Percentiles rank a stretch among this genome's conserved stretches.
Evolutionary conservation across 1,139 yeast genomes (phyloP).

Genomic region (Geotrichum australiense): DNA sequence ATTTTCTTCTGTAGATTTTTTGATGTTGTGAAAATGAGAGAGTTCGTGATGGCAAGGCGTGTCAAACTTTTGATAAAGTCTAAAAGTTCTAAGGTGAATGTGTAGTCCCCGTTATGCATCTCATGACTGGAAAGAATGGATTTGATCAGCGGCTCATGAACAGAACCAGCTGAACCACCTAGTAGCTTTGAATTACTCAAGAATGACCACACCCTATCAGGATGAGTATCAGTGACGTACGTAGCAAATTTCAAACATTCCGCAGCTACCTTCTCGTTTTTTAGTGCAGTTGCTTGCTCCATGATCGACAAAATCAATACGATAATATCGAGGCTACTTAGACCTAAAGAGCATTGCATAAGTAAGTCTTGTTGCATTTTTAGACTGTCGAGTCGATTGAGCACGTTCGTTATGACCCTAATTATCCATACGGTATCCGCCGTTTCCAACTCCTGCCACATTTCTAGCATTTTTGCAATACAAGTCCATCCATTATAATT

Average conservation of each 20-base stretch:
- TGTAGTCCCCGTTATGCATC: conserved; percentile 58
- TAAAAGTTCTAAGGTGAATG: conserved; percentile 54
- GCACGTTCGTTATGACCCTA: too few species aligned
- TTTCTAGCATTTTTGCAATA: conserved; percentile 1
- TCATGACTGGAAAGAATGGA: conserved; percentile 67
- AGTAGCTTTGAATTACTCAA: conserved; percentile 60
- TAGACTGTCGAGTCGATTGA: too few species aligned
- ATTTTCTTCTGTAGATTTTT: conserved; percentile 47
- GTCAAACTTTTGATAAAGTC: conserved; percentile 50
- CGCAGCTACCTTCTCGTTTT: conserved; percentile 44
- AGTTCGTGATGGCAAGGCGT: conserved; percentile 44
- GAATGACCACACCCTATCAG: conserved; percentile 75
- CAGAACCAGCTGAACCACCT: conserved; percentile 46
- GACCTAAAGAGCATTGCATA: conserved; percentile 49
- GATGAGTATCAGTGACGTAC: conserved; percentile 43
- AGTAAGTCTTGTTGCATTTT: too few species aligned
- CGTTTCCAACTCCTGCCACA: neutral
- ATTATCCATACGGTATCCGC: neutral
- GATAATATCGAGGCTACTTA: conserved; percentile 61
- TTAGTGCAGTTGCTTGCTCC: conserved; percentile 58
- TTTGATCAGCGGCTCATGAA: conserved; percentile 57
- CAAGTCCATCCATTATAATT: conserved; percentile 4
- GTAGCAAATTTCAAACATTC: conserved; percentile 48
- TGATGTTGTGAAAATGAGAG: conserved; percentile 32
- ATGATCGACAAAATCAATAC: conserved; percentile 59